These are phyloP conservation scores for Astrothelium subdiscretum DNA, from an alignment of 495 filamentous ascomycete genomes.

Conservation along the genomic window DNA sequence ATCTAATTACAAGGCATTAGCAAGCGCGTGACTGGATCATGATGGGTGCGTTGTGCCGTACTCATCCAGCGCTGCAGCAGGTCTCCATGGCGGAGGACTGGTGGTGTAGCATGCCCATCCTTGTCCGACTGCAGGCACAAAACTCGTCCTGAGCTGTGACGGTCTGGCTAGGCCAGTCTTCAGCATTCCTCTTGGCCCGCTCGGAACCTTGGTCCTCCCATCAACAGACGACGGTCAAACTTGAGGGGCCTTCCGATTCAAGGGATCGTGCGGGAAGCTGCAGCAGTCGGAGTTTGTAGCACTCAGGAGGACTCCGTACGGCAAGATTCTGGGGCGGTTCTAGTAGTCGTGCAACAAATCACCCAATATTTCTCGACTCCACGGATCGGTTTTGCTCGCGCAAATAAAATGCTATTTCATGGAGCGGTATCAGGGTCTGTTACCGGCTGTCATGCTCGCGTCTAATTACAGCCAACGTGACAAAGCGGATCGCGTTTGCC, in stretches of 20 bases:
- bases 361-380: neutral
- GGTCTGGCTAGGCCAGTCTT: neutral
- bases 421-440: no score
- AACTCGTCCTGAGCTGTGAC: neutral
- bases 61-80: constrained; percentile 79
- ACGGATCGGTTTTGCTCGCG: no score
- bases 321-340: neutral
- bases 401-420: no score
- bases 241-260: neutral
- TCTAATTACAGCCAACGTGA: neutral
- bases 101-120: constrained; percentile 1
- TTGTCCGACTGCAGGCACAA: neutral
- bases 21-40: constrained; percentile 6
- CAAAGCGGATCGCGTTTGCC: neutral
- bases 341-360: neutral
- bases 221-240: neutral
- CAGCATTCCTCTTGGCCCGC: neutral
- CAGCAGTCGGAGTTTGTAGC: neutral
- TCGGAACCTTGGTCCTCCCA: neutral
- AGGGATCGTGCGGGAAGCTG: neutral
- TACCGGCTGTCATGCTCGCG: neutral
- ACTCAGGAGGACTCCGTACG: neutral
- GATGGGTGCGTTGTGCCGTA: constrained; percentile 32
- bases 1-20: constrained; percentile 40
- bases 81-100: constrained; percentile 57